Percentiles rank a stretch among this genome's conserved stretches.
Conservation (phyloP, 768 basidiomycete genomes). For the Cyathus striatus region DNA sequence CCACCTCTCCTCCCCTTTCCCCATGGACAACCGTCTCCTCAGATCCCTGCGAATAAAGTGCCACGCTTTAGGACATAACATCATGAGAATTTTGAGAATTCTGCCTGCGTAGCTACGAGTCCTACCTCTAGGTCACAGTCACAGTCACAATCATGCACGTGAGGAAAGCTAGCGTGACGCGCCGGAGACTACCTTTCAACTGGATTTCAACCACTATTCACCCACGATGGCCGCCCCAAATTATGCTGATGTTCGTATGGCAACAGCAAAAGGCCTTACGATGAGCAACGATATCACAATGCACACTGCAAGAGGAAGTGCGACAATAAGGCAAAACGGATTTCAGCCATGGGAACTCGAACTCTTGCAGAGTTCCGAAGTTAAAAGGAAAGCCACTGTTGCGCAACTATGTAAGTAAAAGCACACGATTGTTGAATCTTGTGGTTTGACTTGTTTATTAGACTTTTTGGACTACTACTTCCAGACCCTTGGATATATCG, state of each 20-base stretch:
- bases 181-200: too few relatives aligned
- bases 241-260: constrained; percentile 48
- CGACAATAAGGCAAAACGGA: constrained; percentile 52
- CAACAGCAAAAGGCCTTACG: constrained; percentile 53
- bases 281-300: constrained; percentile 56
- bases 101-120: too few relatives aligned
- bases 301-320: constrained; percentile 54
- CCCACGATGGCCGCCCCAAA: too few relatives aligned
- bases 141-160: too few relatives aligned
- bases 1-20: constrained; percentile 4
- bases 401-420: constrained; percentile 82
- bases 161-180: too few relatives aligned
- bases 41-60: constrained; percentile 46
- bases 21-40: constrained; percentile 35
- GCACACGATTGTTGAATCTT: constrained; percentile 3
- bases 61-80: constrained; percentile 27
- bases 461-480: constrained; percentile 99
- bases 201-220: too few relatives aligned
- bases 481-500: constrained; percentile 86
- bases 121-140: too few relatives aligned
- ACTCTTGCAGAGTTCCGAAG: constrained; percentile 78
- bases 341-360: constrained; percentile 83
- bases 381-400: constrained; percentile 93
- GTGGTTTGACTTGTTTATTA: constrained; percentile 20
- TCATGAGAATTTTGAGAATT: too few relatives aligned